Evolutionary conservation across 2,329 filamentous ascomycete genomes (phyloP).

Genomic region (Aspergillus oerlinghausenensis): DNA sequence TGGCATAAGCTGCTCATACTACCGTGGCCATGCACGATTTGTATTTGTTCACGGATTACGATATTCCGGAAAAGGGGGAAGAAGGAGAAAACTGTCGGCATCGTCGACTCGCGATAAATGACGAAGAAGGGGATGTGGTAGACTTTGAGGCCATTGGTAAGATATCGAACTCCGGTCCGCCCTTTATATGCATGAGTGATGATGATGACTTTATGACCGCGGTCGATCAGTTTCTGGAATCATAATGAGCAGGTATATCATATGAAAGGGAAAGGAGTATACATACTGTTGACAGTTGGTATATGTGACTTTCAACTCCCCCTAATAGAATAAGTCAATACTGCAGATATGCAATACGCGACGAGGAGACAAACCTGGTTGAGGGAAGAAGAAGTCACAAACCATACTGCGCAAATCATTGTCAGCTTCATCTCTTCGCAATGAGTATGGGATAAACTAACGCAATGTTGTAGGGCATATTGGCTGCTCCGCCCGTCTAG

Average conservation of each 20-base stretch:
- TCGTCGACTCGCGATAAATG: conserved; percentile 88
- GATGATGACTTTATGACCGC: conserved; percentile 95
- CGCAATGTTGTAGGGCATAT: conserved; percentile 69
- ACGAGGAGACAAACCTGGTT: conserved; percentile 57
- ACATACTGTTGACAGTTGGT: conserved; percentile 76
- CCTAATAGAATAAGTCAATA: conserved; percentile 41
- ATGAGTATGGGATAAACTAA: conserved; percentile 35
- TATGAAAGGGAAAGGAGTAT: not conserved
- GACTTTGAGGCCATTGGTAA: conserved; percentile 96
- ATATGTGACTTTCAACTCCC: conserved; percentile 96
- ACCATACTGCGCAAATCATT: conserved; percentile 63
- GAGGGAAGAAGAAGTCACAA: conserved; percentile 98
- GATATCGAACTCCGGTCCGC: conserved; percentile 84
- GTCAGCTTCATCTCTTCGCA: conserved; percentile 22
- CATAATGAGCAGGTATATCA: conserved; percentile 5
- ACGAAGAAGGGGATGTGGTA: conserved; percentile 96
- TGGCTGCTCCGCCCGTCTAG: conserved; percentile 20
- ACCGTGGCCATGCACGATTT: conserved; percentile 97
- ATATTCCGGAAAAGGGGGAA: conserved; percentile 98
- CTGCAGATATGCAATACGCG: not conserved
- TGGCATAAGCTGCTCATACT: conserved; percentile 90
- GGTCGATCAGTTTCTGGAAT: conserved; percentile 79
- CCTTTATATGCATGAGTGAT: conserved; percentile 94
- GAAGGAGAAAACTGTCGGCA: conserved; percentile 97
- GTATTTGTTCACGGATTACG: conserved; percentile 85